Conservation (phyloP, 2,329 filamentous ascomycete genomes). For the Leptographium wingfieldii region DNA sequence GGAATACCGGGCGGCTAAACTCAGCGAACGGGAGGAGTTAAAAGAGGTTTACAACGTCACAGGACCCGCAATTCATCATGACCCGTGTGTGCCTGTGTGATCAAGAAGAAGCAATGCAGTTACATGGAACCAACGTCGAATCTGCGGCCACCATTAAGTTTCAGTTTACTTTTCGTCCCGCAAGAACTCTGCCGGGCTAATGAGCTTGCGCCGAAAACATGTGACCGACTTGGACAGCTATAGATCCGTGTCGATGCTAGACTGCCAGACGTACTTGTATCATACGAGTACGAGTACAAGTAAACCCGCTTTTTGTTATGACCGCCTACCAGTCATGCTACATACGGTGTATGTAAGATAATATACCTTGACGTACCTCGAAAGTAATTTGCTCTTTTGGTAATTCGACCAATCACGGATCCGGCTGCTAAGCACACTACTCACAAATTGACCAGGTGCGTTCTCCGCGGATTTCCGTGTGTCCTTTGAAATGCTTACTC, state of each 20-base stretch:
- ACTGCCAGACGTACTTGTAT: too few species aligned
- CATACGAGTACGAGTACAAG: too few species aligned
- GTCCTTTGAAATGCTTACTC: neutral
- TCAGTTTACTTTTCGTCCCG: neutral
- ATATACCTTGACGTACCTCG: too few species aligned
- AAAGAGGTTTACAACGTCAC: neutral
- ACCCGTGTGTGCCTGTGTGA: conserved; percentile 17
- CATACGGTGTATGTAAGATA: too few species aligned
- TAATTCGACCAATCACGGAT: too few species aligned
- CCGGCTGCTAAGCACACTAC: too few species aligned
- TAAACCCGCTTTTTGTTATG: too few species aligned
- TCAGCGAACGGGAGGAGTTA: neutral
- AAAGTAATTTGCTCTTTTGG: too few species aligned
- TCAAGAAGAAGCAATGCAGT: neutral
- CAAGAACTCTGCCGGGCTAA: too few species aligned
- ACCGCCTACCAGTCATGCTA: too few species aligned
- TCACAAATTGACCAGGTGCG: neutral
- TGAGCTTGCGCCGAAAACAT: neutral
- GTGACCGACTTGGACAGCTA: neutral
- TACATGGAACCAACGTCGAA: neutral
- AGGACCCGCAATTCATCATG: neutral
- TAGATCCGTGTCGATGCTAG: too few species aligned
- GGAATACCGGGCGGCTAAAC: neutral
- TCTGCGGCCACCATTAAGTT: neutral
- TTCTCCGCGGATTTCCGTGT: neutral